phyloP scores from a whole-genome alignment of 208 protist genomes.

The Acanthamoeba triangularis region DNA sequence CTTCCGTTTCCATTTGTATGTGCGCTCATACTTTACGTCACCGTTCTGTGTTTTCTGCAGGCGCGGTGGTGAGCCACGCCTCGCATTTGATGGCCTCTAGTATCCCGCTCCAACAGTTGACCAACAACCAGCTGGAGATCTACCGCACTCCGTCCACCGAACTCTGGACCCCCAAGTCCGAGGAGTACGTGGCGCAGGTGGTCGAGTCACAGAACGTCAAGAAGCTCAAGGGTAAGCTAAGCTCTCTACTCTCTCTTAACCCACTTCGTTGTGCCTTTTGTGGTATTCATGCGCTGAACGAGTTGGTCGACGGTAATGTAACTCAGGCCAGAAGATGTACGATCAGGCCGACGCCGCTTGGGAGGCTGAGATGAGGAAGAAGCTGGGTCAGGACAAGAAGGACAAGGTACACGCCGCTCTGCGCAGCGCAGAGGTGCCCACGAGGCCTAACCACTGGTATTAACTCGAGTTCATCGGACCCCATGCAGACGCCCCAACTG shows the following conservation, averaged over 20 bases:
- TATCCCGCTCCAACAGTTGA: slow-evolving; percentile 39
- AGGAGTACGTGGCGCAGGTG: slow-evolving; percentile 58
- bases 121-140: slow-evolving; percentile 51
- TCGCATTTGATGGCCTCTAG: slow-evolving; percentile 41
- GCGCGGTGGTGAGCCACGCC: background rate
- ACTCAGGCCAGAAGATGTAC: slow-evolving; percentile 67
- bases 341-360: slow-evolving; percentile 64
- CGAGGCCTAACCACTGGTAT: background rate
- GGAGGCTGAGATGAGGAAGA: slow-evolving; percentile 75
- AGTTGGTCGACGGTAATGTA: background rate
- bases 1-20: background rate
- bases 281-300: background rate
- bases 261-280: background rate
- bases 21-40: background rate
- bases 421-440: background rate
- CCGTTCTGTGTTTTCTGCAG: background rate
- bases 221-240: slow-evolving; percentile 49
- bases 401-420: background rate
- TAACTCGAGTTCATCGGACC: background rate
- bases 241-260: background rate
- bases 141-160: slow-evolving; percentile 41
- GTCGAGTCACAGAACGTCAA: slow-evolving; percentile 46
- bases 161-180: slow-evolving; percentile 62
- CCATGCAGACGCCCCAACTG: background rate
- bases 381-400: slow-evolving; percentile 70